phyloP scores from a whole-genome alignment of 805 yeast species.

The Candida tammaniensis region DNA sequence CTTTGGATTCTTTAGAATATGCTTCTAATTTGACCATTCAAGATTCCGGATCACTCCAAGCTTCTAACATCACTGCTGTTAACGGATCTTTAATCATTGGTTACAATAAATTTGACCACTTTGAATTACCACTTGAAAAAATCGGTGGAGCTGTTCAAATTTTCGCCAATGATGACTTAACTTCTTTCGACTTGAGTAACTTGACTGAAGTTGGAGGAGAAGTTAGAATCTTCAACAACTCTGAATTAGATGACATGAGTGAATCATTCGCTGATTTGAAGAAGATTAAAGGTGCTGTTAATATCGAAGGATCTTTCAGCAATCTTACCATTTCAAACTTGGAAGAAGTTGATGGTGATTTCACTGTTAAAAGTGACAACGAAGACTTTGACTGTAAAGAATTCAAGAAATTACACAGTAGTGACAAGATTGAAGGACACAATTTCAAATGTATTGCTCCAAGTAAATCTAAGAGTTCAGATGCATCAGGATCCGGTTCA shows the following conservation, averaged over 20 bases:
- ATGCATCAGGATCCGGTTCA: constrained; percentile 18
- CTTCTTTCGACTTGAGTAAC: constrained; percentile 23
- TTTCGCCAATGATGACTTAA: constrained; percentile 42
- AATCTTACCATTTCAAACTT: constrained; percentile 39
- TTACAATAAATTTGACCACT: constrained; percentile 36
- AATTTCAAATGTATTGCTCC: constrained; percentile 42
- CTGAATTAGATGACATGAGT: constrained; percentile 32
- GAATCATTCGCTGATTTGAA: constrained; percentile 26
- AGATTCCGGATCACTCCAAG: constrained; percentile 33
- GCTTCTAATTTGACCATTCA: constrained; percentile 45
- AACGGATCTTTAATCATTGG: constrained; percentile 40
- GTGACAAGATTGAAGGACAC: constrained; percentile 40
- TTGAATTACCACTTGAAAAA: constrained; percentile 28
- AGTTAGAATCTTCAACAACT: constrained; percentile 39
- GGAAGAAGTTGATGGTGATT: constrained; percentile 41
- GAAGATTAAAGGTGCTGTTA: constrained; percentile 40
- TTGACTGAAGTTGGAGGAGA: constrained; percentile 40
- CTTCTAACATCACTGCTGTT: constrained; percentile 31
- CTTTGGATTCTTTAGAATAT: constrained; percentile 35
- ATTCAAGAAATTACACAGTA: constrained; percentile 31
- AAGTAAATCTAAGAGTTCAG: constrained; percentile 17
- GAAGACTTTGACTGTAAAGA: constrained; percentile 36
- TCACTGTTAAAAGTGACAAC: constrained; percentile 30
- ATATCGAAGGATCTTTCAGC: constrained; percentile 33
- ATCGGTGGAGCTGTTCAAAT: constrained; percentile 41